Conservation (phyloP, 1,139 yeast species). For the Hansenula lynferdii region DNA sequence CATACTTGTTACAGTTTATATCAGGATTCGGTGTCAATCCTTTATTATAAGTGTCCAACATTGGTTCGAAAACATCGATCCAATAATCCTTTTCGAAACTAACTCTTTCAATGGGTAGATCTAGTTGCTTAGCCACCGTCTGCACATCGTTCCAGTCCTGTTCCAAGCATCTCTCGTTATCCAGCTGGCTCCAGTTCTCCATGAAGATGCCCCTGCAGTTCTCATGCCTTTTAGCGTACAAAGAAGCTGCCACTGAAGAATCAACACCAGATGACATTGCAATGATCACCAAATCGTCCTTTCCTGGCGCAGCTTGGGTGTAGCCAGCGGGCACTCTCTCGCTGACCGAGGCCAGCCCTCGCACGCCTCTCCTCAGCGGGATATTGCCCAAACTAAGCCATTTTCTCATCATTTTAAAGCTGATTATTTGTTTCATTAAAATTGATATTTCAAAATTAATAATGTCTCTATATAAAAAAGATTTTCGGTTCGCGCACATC, state of each 20-base stretch:
- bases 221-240: conserved; percentile 40
- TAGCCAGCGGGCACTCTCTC: conserved; percentile 12
- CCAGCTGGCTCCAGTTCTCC: conserved; percentile 79
- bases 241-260: conserved; percentile 83
- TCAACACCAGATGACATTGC: conserved; percentile 99
- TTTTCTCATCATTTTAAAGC: too few relatives aligned
- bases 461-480: too few relatives aligned
- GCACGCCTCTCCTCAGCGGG: too few relatives aligned
- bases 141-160: conserved; percentile 86
- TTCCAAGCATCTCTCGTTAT: conserved; percentile 59
- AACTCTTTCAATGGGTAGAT: conserved; percentile 69
- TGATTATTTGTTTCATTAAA: too few relatives aligned
- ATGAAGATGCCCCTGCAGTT: conserved; percentile 79
- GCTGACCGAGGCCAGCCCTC: not conserved
- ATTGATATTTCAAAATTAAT: too few relatives aligned
- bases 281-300: conserved; percentile 59
- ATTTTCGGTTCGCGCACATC: too few relatives aligned
- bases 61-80: conserved; percentile 88
- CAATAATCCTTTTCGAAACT: conserved; percentile 90
- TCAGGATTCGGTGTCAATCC: conserved; percentile 97
- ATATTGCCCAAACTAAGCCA: too few relatives aligned
- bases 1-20: conserved; percentile 75
- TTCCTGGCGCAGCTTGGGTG: conserved; percentile 40
- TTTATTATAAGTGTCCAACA: conserved; percentile 62
- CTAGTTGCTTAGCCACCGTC: conserved; percentile 51